Evolutionary conservation across 768 basidiomycete species (phyloP), one percentile per base, ranked within the genome.

Genomic region (Tylopilus cervinicoccineus): DNA sequence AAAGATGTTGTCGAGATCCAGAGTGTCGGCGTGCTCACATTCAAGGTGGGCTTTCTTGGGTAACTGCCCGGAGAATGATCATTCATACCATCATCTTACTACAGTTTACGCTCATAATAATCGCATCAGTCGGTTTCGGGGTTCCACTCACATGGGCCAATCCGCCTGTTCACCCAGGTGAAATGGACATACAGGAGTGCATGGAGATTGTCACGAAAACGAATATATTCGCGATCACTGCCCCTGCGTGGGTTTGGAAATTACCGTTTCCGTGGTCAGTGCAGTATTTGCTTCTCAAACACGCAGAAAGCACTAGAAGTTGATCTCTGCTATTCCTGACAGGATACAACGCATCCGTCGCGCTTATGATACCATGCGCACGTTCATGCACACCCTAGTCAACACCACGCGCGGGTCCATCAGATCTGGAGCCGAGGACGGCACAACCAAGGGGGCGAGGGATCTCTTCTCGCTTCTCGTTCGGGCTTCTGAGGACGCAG

Each of bases 111-210:
- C 49, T 63, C 37, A 52, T 47, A 19, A 53, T 64, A 19, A 50
- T 63, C 38, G 52, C 60, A 12, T 62, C 57, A 3, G 58, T 50
- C 24, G 57, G 57, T 22, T 64, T 64, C 17, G 57, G 61, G 22
- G 38, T 64, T 37, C 54, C 60, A 31, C 59, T 54, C 43, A 50
- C 52, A 27, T 62, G 63, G 60, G 22, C 32, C 10, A 38, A 51
- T 24, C 47, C 48, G 2, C 57, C 63, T 39, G 34, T 38, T 23
- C 40, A 53, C 10, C 38, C 51, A 37, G 53, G 45, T 32, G 51
- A 61, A 44, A 56, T 62, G 50, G 43, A 38, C 8, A 38, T 62
- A 27, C 57, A 54, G 28, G 50, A 65, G n/a, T 56, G 56, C 37
- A 26, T 63, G n/a, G 41, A 50, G 17, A 48, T 54, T 11, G 47